Base-by-base conservation (phyloP, 1,284 basidiomycete species). In the Ceratobasidium sp. region DNA sequence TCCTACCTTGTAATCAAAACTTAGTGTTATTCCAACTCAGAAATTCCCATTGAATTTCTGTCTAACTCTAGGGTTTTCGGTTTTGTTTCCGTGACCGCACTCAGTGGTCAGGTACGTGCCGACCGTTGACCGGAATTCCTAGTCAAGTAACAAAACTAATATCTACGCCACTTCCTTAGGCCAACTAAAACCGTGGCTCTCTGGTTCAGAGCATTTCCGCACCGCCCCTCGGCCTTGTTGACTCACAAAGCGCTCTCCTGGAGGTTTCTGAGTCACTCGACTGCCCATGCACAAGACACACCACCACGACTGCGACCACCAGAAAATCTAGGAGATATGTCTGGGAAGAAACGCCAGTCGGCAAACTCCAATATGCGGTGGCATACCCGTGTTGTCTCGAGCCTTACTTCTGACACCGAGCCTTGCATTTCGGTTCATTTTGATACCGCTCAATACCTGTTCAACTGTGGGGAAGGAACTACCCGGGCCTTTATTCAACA, bases 401-500 rank as follows among this genome's bases (percentile, higher is more conserved):
- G 81, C 46, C 82, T 82, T 13, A 82, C 92, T 1, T 88, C 91
- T 16, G 93, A 95, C 80, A 91, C 93, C 0, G 91, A 95, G 76
- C 89, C 94, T 0, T 86, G 89, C 2, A 82, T 96, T 32, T 82
- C 92, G 74, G 82, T 96, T 73, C 84, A 87, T 5, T 94, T 95
- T 78, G 91, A 93, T 77, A 85, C 88, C 59, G 89, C 86, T 7
- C 91, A 93, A 78, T 96, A 95, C 77, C 84, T 96, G 63, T 94
- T 97, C 84, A 96, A 96, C 80, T 89, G 85, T 1, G 90, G 92
- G 5, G 95, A 97, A 80, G 93, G 91, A 71, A 90, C 91, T 0
- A 89, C 89, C 62, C 84, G 95, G 41, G 82, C 90, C 0, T 91
- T 91, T 77, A 81, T 90, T 7, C 91, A 95, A 81, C 89, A 88